Evolutionary conservation across 352 stramenopile species (phyloP).

Genomic region (Globisporangium paddicum): DNA sequence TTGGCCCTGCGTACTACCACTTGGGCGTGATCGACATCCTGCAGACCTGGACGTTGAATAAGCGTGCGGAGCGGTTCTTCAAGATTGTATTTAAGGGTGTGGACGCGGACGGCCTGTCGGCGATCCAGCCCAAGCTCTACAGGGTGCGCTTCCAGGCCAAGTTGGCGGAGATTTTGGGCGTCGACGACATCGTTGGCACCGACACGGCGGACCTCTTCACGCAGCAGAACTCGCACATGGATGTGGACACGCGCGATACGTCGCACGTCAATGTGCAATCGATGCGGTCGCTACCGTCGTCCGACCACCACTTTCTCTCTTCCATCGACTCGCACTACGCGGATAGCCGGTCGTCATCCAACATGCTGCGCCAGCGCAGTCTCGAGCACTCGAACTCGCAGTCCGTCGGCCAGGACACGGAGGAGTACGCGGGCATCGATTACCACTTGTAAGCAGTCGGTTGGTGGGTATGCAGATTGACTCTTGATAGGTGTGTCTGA

Average conservation of each 20-base stretch:
- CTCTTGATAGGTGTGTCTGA: not conserved
- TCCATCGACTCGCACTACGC: slow-evolving; percentile 62
- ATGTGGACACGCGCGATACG: slow-evolving; percentile 65
- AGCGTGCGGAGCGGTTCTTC: slow-evolving; percentile 83
- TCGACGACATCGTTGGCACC: slow-evolving; percentile 58
- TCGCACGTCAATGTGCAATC: slow-evolving; percentile 60
- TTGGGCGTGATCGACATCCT: slow-evolving; percentile 90
- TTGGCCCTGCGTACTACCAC: slow-evolving; percentile 87
- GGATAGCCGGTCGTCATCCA: slow-evolving; percentile 43
- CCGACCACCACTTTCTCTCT: slow-evolving; percentile 57
- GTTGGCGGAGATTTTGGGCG: slow-evolving; percentile 81
- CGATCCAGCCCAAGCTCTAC: slow-evolving; percentile 81
- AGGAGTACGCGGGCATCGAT: slow-evolving; percentile 82
- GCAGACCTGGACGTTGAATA: slow-evolving; percentile 87
- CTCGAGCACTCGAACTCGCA: slow-evolving; percentile 51
- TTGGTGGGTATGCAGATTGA: not conserved
- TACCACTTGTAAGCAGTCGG: slow-evolving; percentile 65
- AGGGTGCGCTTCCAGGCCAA: slow-evolving; percentile 83
- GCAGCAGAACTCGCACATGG: slow-evolving; percentile 88
- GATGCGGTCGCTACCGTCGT: slow-evolving; percentile 59
- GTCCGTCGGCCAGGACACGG: slow-evolving; percentile 70
- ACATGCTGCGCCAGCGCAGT: slow-evolving; percentile 43
- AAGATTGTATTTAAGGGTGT: slow-evolving; percentile 86
- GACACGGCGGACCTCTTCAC: slow-evolving; percentile 54
- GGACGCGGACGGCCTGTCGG: slow-evolving; percentile 77